phyloP scores from a whole-genome alignment of 2,329 filamentous ascomycete genomes.

The Xylariaceae sp. region DNA sequence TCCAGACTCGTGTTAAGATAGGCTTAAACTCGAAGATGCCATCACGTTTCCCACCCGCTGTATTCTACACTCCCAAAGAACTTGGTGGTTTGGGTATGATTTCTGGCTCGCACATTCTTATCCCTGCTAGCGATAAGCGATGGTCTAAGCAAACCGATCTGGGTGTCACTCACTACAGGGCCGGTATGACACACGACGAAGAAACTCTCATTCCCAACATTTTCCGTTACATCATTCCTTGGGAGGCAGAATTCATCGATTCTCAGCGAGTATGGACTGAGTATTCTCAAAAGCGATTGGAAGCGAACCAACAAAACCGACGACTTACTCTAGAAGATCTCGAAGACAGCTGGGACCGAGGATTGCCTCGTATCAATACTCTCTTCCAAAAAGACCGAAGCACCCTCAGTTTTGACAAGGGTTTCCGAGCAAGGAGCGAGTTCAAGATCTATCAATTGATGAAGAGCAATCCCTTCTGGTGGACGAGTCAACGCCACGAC shows the following conservation, averaged over 20 bases:
- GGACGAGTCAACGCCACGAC: slow-evolving; percentile 95
- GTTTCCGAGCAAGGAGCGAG: slow-evolving; percentile 89
- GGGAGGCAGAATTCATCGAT: slow-evolving; percentile 98
- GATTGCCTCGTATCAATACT: slow-evolving; percentile 95
- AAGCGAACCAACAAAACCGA: slow-evolving; percentile 96
- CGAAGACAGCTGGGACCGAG: slow-evolving; percentile 97
- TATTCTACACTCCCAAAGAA: slow-evolving; percentile 98
- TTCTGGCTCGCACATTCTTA: slow-evolving; percentile 95
- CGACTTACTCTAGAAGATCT: slow-evolving; percentile 91
- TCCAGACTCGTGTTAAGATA: slow-evolving; percentile 98
- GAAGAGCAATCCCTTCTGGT: slow-evolving; percentile 99
- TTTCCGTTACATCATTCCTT: slow-evolving; percentile 98
- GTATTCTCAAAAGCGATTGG: slow-evolving; percentile 94
- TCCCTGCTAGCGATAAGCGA: slow-evolving; percentile 93
- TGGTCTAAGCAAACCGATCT: slow-evolving; percentile 98
- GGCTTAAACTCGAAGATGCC: slow-evolving; percentile 99
- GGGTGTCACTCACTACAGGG: slow-evolving; percentile 92
- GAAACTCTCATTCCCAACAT: slow-evolving; percentile 98
- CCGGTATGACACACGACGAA: slow-evolving; percentile 97
- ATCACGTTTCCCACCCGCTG: slow-evolving; percentile 93
- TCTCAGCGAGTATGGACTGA: slow-evolving; percentile 99
- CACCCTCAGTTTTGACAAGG: slow-evolving; percentile 96
- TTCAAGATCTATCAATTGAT: slow-evolving; percentile 99
- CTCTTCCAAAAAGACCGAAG: slow-evolving; percentile 98
- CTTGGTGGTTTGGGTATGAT: slow-evolving; percentile 98